Conservation (phyloP, 2,329 filamentous ascomycete species). For the Botryotinia narcissicola region DNA sequence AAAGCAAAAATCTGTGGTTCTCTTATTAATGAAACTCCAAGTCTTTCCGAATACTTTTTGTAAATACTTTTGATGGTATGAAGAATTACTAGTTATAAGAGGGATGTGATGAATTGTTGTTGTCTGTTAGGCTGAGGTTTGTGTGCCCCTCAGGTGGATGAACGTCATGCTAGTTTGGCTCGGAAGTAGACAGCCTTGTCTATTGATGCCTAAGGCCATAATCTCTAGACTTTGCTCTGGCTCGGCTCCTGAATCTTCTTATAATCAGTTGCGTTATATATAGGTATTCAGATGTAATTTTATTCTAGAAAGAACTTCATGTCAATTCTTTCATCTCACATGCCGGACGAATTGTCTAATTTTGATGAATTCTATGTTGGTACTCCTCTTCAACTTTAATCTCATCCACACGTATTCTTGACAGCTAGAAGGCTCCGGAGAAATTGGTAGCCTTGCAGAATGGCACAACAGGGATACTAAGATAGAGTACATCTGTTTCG, state of each 20-base stretch:
- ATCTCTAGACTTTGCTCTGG: neutral
- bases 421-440: neutral
- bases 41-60: neutral
- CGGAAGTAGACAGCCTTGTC: neutral
- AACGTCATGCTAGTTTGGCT: neutral
- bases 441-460: slow-evolving; percentile 9
- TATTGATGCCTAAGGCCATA: neutral
- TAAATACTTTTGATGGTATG: neutral
- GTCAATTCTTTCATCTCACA: neutral
- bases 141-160: neutral
- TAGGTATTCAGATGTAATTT: neutral
- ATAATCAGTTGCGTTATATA: neutral
- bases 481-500: neutral
- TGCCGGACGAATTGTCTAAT: neutral
- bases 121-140: neutral
- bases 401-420: neutral
- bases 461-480: neutral
- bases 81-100: neutral
- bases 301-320: neutral
- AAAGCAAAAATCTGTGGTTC: neutral
- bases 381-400: neutral
- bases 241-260: neutral
- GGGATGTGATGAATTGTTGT: neutral
- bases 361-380: neutral
- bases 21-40: neutral